phyloP scores from a whole-genome alignment of 2,329 filamentous ascomycete genomes.

The Paraconiothyrium brasiliense region DNA sequence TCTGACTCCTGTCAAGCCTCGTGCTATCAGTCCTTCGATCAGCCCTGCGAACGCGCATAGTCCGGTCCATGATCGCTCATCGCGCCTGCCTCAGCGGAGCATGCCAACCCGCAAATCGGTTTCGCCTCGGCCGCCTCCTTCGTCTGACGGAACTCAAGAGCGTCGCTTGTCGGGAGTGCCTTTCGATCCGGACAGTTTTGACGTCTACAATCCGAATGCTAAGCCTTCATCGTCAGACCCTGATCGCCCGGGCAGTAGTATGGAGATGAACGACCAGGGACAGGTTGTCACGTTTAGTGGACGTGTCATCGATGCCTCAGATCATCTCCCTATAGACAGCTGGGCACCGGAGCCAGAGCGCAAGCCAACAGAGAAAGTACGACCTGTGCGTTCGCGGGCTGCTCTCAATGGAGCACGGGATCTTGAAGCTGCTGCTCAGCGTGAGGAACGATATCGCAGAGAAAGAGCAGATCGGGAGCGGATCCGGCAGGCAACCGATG shows the following conservation, averaged over 20 bases:
- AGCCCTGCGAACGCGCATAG: conserved; percentile 38
- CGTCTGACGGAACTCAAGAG: conserved; percentile 51
- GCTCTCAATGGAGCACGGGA: conserved; percentile 62
- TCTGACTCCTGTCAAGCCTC: conserved; percentile 54
- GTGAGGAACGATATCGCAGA: conserved; percentile 45
- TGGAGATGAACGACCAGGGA: conserved; percentile 63
- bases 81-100: conserved; percentile 54
- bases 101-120: conserved; percentile 74
- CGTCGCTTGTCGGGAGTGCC: conserved; percentile 70
- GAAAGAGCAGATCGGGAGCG: conserved; percentile 45
- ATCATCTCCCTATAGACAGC: conserved; percentile 78
- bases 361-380: conserved; percentile 59
- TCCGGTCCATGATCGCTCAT: conserved; percentile 45
- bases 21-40: conserved; percentile 55
- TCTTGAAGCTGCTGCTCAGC: conserved; percentile 43
- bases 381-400: conserved; percentile 55
- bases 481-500: conserved; percentile 42
- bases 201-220: conserved; percentile 71
- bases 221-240: conserved; percentile 32
- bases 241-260: conserved; percentile 43
- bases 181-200: conserved; percentile 80
- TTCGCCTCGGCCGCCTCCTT: conserved; percentile 70
- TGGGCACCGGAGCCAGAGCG: conserved; percentile 81
- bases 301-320: conserved; percentile 79
- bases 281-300: conserved; percentile 82